Conservation (phyloP, 2,329 filamentous ascomycete species). For the Xylaria sp. region DNA sequence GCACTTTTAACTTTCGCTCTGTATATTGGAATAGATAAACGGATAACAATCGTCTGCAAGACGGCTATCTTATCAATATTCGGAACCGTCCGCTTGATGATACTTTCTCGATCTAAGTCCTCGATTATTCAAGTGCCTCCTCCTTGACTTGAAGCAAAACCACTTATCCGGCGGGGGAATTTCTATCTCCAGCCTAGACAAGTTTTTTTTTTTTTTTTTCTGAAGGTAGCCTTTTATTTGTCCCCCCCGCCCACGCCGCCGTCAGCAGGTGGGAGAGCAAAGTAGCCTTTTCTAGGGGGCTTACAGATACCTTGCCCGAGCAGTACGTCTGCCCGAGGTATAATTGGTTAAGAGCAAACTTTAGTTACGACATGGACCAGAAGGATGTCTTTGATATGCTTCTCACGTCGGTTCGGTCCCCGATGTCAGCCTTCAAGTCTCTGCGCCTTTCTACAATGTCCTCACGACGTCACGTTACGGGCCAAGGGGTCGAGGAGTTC, state of each 20-base stretch:
- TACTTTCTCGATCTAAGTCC: not conserved
- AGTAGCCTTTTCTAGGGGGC: not conserved
- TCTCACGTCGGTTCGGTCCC: constrained; percentile 62
- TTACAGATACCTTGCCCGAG: not conserved
- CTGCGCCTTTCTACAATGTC: constrained; percentile 53
- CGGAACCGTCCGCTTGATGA: not conserved
- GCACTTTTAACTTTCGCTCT: not conserved
- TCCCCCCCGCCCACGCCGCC: not conserved
- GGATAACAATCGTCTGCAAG: not conserved
- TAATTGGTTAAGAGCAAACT: not conserved
- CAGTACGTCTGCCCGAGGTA: not conserved
- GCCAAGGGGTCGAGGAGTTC: constrained; percentile 28
- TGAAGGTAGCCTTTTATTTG: not conserved
- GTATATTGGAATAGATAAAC: not conserved
- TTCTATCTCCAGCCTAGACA: not conserved
- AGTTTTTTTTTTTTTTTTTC: too few relatives aligned
- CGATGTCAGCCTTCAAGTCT: constrained; percentile 63
- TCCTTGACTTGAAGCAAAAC: not conserved
- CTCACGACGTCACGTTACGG: constrained; percentile 40
- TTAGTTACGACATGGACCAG: constrained; percentile 44
- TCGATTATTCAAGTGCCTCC: not conserved
- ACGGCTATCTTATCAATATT: not conserved
- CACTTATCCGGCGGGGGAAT: not conserved
- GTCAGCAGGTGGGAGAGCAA: constrained; percentile 3
- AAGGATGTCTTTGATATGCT: constrained; percentile 61